These are phyloP conservation scores for Salvia rosmarinus DNA, from an alignment of 257 asterid genomes.

Conservation along the genomic window DNA sequence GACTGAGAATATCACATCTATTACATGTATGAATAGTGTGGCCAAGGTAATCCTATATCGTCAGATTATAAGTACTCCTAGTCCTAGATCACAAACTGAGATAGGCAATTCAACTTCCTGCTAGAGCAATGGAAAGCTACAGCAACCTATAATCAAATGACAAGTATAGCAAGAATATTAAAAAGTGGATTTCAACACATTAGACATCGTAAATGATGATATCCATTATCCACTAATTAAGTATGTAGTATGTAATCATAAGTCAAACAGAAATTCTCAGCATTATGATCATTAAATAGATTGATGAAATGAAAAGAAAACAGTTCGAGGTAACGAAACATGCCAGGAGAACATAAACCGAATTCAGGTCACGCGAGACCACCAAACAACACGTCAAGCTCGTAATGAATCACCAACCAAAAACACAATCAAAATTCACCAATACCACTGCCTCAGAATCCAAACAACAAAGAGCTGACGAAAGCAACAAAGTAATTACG, in stretches of 20 bases:
- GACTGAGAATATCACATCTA: not conserved
- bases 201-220: not conserved
- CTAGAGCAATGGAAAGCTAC: conserved; percentile 15
- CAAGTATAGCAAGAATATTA: not conserved
- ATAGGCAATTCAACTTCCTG: conserved; percentile 11
- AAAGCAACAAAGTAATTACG: conserved; percentile 42
- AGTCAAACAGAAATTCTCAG: conserved; percentile 6
- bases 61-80: conserved; percentile 12
- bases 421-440: conserved; percentile 12
- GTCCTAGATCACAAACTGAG: not conserved
- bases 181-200: not conserved
- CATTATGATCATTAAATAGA: conserved; percentile 4
- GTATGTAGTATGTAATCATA: conserved; percentile 1
- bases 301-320: not conserved
- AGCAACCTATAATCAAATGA: conserved; percentile 3
- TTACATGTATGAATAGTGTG: not conserved
- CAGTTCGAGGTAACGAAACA: not conserved
- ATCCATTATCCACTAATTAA: conserved; percentile 6
- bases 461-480: conserved; percentile 1
- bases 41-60: not conserved
- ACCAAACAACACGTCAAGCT: conserved; percentile 12
- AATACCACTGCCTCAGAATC: conserved; percentile 27
- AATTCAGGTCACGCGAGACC: not conserved
- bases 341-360: conserved; percentile 6
- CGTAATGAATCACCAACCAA: conserved; percentile 17